phyloP scores from a whole-genome alignment of 2,329 filamentous ascomycete genomes.

The Fusarium domesticum region DNA sequence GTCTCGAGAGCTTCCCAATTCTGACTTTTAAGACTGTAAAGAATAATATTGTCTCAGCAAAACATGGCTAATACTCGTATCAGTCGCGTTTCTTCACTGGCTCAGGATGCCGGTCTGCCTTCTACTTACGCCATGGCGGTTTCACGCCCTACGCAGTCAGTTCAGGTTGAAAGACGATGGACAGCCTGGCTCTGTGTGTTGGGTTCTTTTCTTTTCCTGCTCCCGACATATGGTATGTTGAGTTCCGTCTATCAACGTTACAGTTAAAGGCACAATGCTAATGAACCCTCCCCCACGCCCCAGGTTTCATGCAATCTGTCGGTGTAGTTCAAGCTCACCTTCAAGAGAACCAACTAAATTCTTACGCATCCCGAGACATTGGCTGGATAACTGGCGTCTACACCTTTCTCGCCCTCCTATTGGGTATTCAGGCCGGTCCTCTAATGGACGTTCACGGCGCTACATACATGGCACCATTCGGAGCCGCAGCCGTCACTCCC shows the following conservation, averaged over 20 bases:
- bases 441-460: slow-evolving; percentile 46
- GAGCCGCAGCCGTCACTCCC: slow-evolving; percentile 32
- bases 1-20: too few species aligned
- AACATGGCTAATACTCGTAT: too few species aligned
- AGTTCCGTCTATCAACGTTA: not conserved
- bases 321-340: slow-evolving; percentile 45
- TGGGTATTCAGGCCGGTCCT: slow-evolving; percentile 44
- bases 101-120: not conserved
- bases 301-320: slow-evolving; percentile 43
- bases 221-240: slow-evolving; percentile 2
- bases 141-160: not conserved
- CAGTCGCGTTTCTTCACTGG: too few species aligned
- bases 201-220: slow-evolving; percentile 1
- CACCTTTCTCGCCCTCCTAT: slow-evolving; percentile 39
- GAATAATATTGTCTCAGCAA: too few species aligned
- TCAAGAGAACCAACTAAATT: slow-evolving; percentile 38
- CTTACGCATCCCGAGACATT: slow-evolving; percentile 39
- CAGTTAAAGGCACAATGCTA: not conserved
- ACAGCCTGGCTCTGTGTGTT: slow-evolving; percentile 2
- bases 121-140: not conserved
- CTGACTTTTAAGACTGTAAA: too few species aligned
- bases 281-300: not conserved
- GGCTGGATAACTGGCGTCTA: slow-evolving; percentile 47
- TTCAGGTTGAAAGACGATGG: not conserved
- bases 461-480: slow-evolving; percentile 34